A percentile compares a stretch with the other conserved stretches of the same genome.
phyloP scores from a whole-genome alignment of 192 early-diverging fungal species.

The Backusella westeae region DNA sequence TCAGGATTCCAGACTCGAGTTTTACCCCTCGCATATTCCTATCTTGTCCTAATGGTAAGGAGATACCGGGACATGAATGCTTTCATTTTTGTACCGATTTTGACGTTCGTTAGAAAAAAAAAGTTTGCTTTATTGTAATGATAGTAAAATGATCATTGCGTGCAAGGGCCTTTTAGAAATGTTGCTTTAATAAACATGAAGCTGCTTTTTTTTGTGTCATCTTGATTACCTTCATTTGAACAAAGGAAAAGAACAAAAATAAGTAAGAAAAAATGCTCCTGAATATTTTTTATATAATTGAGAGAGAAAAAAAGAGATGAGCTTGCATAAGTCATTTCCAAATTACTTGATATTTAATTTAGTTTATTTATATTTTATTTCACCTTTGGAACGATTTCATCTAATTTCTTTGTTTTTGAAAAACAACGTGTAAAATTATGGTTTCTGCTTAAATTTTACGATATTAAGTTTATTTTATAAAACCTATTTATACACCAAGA shows the following conservation, averaged over 20 bases:
- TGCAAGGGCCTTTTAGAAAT: neutral
- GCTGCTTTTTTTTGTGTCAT: neutral
- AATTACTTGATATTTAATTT: neutral
- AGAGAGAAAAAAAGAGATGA: neutral
- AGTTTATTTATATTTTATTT: slow-evolving; percentile 1
- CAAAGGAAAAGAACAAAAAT: neutral
- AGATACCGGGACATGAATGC: neutral
- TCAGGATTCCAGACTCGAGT: slow-evolving; percentile 3
- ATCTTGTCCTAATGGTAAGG: neutral
- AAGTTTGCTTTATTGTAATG: neutral
- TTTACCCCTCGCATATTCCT: neutral
- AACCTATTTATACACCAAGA: slow-evolving; percentile 10
- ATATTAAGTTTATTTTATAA: neutral
- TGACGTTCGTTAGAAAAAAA: neutral
- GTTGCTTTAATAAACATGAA: neutral
- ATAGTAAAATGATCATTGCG: neutral
- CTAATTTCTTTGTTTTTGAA: neutral
- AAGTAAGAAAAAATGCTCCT: neutral
- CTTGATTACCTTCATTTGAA: neutral
- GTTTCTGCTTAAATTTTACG: neutral
- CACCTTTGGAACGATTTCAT: neutral
- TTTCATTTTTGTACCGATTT: slow-evolving; percentile 3
- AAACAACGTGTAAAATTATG: neutral
- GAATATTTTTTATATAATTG: neutral
- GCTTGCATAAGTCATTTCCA: neutral